Base-by-base conservation (phyloP, 2,329 filamentous ascomycete species). In the Domatiomyces catenatus region DNA sequence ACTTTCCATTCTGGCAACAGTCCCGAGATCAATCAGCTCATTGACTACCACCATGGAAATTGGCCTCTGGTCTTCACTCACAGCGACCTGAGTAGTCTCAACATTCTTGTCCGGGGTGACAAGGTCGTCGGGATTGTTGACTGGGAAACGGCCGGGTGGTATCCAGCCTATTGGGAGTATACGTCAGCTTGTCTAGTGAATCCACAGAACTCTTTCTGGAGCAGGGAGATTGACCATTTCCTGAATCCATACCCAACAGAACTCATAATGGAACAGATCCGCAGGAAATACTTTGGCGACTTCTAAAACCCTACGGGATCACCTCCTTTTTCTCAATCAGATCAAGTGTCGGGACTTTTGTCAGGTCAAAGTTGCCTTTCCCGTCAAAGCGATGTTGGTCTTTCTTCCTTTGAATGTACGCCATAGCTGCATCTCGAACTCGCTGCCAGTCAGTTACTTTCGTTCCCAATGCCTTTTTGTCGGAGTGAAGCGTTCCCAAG, bases 21-120 rank as follows among this genome's bases (percentile, higher is more conserved):
- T 19, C 48, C 52, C 18, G 57, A 61, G n/a, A 20, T 66, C 24
- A 56, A 68, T 43, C 56, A 66, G 5, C 55, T 70, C 10, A 66
- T 68, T 17, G 59, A 51, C 39, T 54, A 60, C 49, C 64, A 69
- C 46, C 54, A 56, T 45, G 55, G 57, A 6, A 26, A 53, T 32
- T 67, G 61, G 62, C 58, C 58, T 22, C 55, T 65, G 6, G 65
- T 71, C 1, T 71, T 78, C 52, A 73, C 73, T 1, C 74, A 78
- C 61, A 69, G 69, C 2, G 75, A 79, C 58, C 62, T 79, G 3
- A 59, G 61, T 46, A 42, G 63, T 18, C 55, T 53, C 0, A 63
- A 63, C 46, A 58, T 64, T 43, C 60, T 64, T 32, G 53, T 61
- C 18, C 46, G 50, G 24, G 58, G 55, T 51, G 58, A 55, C 3